Evolutionary conservation across 345 rosid genomes (phyloP).

Genomic region (Rhizophora apiculata): DNA sequence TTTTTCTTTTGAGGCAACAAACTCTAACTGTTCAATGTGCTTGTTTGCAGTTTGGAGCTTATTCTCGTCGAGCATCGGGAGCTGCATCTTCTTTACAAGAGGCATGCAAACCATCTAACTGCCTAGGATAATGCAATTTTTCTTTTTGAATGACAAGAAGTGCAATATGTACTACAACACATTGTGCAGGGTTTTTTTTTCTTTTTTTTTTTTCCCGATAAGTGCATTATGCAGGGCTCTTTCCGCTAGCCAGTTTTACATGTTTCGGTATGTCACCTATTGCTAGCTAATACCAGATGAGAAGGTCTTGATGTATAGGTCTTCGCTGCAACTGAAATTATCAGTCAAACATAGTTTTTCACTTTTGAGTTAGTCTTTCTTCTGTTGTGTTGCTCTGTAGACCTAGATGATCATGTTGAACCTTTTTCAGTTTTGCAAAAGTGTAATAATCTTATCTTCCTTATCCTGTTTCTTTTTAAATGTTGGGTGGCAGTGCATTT

Average conservation of each 20-base stretch:
- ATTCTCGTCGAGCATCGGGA: slow-evolving; percentile 24
- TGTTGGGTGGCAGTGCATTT: slow-evolving; percentile 9
- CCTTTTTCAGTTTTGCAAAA: neutral
- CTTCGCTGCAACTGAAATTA: too few species aligned
- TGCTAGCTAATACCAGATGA: too few species aligned
- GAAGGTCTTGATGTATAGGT: too few species aligned
- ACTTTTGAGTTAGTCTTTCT: neutral
- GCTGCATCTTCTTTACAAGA: slow-evolving; percentile 33
- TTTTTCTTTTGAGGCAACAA: neutral
- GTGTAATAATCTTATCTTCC: neutral
- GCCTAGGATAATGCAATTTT: neutral
- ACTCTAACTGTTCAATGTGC: neutral
- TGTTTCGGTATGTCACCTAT: too few species aligned
- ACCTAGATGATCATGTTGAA: neutral
- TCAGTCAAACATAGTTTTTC: too few species aligned
- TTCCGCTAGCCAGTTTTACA: too few species aligned
- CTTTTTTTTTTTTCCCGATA: too few species aligned
- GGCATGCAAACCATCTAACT: slow-evolving; percentile 24
- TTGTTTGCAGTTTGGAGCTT: slow-evolving; percentile 31
- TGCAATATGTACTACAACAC: neutral
- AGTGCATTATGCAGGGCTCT: too few species aligned
- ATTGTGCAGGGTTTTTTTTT: neutral
- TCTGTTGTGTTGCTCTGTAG: neutral
- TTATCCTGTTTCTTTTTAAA: neutral
- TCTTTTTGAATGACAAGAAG: too few species aligned